Percentiles rank a stretch among this genome's conserved stretches.
Evolutionary conservation across 139 green algal genomes (phyloP).

Genomic region (Yamagishiella unicocca): DNA sequence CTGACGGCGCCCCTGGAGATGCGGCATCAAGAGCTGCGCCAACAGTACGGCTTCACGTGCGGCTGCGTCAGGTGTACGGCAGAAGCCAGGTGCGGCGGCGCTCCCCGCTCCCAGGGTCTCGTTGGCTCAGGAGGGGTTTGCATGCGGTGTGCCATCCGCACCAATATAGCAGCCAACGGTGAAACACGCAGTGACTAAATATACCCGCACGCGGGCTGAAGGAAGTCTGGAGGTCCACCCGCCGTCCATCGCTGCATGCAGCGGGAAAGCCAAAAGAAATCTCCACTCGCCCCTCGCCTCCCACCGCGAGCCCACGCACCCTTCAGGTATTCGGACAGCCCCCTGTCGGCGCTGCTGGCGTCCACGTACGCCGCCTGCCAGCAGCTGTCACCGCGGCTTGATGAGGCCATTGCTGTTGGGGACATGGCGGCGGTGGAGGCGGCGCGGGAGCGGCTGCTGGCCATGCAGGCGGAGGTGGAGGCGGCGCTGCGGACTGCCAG

Average conservation of each 20-base stretch:
- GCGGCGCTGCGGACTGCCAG: conserved; percentile 32
- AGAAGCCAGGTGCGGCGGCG: conserved; percentile 19
- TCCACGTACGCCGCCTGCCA: neutral
- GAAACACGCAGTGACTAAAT: no score
- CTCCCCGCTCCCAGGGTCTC: no score
- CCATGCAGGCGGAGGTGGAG: conserved; percentile 46
- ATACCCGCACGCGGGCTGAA: no score
- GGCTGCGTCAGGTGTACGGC: conserved; percentile 49
- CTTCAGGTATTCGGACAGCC: conserved; percentile 19
- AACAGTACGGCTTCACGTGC: conserved; percentile 62
- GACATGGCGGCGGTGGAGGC: neutral
- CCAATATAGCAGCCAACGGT: no score
- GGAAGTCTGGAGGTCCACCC: no score
- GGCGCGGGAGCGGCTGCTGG: conserved; percentile 39
- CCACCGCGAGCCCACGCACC: neutral
- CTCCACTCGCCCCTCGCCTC: no score
- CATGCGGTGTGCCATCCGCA: no score
- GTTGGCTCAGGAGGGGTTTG: no score
- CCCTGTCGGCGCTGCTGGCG: neutral
- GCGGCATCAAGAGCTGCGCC: conserved; percentile 53
- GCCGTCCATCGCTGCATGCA: no score
- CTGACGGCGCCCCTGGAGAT: conserved; percentile 50
- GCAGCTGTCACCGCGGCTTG: neutral
- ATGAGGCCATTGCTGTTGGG: neutral
- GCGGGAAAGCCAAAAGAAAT: no score